phyloP scores from a whole-genome alignment of 2,329 filamentous ascomycete genomes.

The Fusarium kyushuense region DNA sequence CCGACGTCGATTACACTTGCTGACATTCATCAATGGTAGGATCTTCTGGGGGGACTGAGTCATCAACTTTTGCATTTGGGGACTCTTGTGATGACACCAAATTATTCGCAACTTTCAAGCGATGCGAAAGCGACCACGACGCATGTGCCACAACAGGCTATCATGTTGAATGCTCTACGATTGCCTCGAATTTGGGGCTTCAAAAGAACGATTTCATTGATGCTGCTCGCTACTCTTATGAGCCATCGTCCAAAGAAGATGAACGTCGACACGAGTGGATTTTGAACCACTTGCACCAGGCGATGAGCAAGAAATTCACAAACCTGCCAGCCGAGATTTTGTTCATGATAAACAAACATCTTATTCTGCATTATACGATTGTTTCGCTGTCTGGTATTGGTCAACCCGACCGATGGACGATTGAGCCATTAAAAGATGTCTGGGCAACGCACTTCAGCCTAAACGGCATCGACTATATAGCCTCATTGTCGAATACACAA shows the following conservation, averaged over 20 bases:
- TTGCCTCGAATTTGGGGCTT: slow-evolving; percentile 12
- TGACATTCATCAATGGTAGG: background rate
- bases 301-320: background rate
- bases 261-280: slow-evolving; percentile 19
- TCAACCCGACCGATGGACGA: background rate
- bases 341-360: slow-evolving; percentile 6
- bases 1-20: background rate
- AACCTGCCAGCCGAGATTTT: slow-evolving; percentile 21
- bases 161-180: slow-evolving; percentile 20
- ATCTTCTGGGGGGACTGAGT: slow-evolving; percentile 20
- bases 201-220: slow-evolving; percentile 5
- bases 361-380: slow-evolving; percentile 24
- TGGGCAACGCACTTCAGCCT: slow-evolving; percentile 27
- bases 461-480: slow-evolving; percentile 29
- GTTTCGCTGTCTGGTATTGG: slow-evolving; percentile 4
- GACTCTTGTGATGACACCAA: slow-evolving; percentile 4
- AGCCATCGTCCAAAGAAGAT: slow-evolving; percentile 15
- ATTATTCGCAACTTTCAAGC: slow-evolving; percentile 14
- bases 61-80: slow-evolving; percentile 2
- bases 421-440: slow-evolving; percentile 16
- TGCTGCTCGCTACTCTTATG: slow-evolving; percentile 25
- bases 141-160: slow-evolving; percentile 27
- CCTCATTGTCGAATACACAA: slow-evolving; percentile 20
- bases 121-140: slow-evolving; percentile 19
- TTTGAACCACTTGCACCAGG: slow-evolving; percentile 3